Evolutionary conservation across 75 land plant genomes (phyloP).

Genomic region (Cupressus sempervirens): DNA sequence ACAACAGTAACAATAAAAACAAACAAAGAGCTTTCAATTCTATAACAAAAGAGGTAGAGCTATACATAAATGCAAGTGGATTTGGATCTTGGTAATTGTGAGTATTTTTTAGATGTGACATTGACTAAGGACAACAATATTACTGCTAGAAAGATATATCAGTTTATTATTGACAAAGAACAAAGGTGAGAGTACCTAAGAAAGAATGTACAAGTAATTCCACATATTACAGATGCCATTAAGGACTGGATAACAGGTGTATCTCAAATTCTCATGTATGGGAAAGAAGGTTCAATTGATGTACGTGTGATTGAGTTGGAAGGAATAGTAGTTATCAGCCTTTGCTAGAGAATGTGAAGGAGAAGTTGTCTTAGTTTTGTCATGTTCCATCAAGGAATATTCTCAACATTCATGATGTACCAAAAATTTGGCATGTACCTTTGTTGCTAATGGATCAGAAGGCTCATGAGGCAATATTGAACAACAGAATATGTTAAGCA

Average conservation of each 20-base stretch:
- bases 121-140: constrained; percentile 86
- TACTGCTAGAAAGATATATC: constrained; percentile 92
- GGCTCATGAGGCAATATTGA: too few species aligned
- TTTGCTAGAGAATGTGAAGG: too few species aligned
- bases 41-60: too few species aligned
- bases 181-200: constrained; percentile 83
- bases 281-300: constrained; percentile 48
- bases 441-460: too few species aligned
- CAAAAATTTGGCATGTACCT: too few species aligned
- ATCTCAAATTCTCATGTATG: constrained; percentile 50
- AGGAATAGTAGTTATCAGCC: constrained; percentile 62
- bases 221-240: constrained; percentile 54
- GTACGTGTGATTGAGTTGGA: constrained; percentile 63
- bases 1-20: too few species aligned
- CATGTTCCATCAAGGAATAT: too few species aligned
- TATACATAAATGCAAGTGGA: too few species aligned
- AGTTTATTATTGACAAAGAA: constrained; percentile 87
- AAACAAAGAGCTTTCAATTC: too few species aligned
- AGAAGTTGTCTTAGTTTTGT: too few species aligned
- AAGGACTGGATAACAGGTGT: constrained; percentile 50
- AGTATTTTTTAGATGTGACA: constrained; percentile 81
- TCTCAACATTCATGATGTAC: too few species aligned
- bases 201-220: constrained; percentile 85
- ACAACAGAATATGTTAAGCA: too few species aligned
- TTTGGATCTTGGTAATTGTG: constrained; percentile 92